Evolutionary conservation across 768 basidiomycete species (phyloP).

Genomic region (Rhodotorula graminis): DNA sequence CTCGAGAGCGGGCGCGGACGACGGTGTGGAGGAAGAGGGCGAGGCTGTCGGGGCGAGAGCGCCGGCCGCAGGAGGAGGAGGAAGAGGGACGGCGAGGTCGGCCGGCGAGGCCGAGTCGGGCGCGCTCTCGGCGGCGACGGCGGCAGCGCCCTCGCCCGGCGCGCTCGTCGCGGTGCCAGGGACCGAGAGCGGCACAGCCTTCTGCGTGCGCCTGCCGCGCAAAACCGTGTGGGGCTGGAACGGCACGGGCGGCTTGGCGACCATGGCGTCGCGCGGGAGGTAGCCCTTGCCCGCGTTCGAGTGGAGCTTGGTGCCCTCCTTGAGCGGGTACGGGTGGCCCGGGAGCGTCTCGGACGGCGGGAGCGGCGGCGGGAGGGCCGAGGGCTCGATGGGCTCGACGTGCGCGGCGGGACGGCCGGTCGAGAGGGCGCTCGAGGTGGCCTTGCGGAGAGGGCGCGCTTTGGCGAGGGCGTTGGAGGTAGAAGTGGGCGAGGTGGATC

Average conservation of each 20-base stretch:
- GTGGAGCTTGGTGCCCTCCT: not conserved
- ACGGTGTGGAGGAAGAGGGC: too few relatives aligned
- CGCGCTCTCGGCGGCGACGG: not conserved
- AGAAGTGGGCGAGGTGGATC: not conserved
- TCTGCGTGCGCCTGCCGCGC: slow-evolving; percentile 11
- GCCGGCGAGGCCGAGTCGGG: too few relatives aligned
- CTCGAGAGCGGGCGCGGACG: too few relatives aligned
- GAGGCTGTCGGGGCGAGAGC: too few relatives aligned
- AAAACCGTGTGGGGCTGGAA: slow-evolving; percentile 27
- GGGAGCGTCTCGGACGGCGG: too few relatives aligned
- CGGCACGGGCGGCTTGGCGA: slow-evolving; percentile 24
- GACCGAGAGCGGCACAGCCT: not conserved
- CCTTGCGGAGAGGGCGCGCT: not conserved
- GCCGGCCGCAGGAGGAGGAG: not conserved
- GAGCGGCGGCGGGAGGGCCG: not conserved
- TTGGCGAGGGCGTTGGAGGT: too few relatives aligned
- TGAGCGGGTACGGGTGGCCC: not conserved
- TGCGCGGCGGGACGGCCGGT: not conserved
- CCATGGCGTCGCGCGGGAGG: slow-evolving; percentile 21
- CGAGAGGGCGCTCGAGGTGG: not conserved
- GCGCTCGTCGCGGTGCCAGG: not conserved
- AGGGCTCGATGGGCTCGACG: not conserved
- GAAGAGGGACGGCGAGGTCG: too few relatives aligned
- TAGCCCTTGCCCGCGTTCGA: slow-evolving; percentile 10
- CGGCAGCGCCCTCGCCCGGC: not conserved